These are phyloP conservation scores for Lasiosphaeria miniovina DNA, from an alignment of 495 filamentous ascomycete genomes.

Conservation along the genomic window DNA sequence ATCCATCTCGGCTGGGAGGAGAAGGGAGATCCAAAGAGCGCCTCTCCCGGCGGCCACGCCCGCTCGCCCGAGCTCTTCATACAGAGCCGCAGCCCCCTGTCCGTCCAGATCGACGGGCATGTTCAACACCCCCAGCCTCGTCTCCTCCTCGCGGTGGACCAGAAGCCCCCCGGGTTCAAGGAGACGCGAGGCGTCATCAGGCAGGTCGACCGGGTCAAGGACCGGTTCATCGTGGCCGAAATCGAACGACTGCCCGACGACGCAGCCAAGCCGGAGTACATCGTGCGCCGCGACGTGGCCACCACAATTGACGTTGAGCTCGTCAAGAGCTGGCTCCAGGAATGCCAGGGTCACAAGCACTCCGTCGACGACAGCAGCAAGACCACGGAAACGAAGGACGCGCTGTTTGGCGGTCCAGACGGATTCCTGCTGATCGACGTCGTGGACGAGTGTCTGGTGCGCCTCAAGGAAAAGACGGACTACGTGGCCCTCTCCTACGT, in stretches of 20 bases:
- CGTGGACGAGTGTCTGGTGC: neutral
- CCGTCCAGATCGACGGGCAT: neutral
- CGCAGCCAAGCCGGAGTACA: neutral
- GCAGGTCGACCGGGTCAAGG: slow-evolving; percentile 5
- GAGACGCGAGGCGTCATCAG: neutral
- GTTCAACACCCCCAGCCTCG: neutral
- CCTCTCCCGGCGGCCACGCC: neutral
- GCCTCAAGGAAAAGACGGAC: neutral
- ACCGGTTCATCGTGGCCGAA: slow-evolving; percentile 4
- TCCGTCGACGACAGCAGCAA: neutral
- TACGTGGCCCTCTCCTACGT: slow-evolving; percentile 4
- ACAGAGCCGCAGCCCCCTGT: slow-evolving; percentile 2
- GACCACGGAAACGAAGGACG: neutral
- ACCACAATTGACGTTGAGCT: neutral
- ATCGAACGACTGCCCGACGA: neutral
- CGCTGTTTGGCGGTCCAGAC: neutral
- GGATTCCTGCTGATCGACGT: slow-evolving; percentile 5
- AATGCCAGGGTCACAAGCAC: neutral
- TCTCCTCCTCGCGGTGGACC: neutral
- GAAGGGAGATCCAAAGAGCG: no score
- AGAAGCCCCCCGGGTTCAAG: neutral
- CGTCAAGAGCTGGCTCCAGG: neutral
- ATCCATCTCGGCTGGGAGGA: neutral
- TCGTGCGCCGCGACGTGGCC: neutral
- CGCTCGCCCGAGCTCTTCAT: slow-evolving; percentile 1